These are phyloP conservation scores for Ceratobasidium sp. DNA, from an alignment of 1,284 basidiomycete genomes.

Conservation along the genomic window DNA sequence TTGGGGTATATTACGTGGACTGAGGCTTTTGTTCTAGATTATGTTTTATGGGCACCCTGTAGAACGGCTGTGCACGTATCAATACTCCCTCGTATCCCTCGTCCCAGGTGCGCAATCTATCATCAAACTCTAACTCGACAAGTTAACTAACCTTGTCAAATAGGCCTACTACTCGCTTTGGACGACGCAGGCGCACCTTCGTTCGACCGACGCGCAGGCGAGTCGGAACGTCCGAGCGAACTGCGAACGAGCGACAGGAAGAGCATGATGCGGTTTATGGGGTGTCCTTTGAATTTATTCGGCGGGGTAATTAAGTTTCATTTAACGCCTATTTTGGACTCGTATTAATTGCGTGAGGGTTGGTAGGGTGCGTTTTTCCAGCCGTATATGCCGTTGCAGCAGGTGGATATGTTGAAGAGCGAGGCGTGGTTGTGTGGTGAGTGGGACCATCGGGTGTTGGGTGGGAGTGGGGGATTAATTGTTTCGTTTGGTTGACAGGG, in stretches of 20 bases:
- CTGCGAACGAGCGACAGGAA: conserved; percentile 91
- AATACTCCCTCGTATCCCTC: conserved; percentile 92
- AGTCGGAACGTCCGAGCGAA: conserved; percentile 80
- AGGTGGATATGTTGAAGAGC: conserved; percentile 89
- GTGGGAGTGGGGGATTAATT: conserved; percentile 9
- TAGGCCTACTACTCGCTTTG: conserved; percentile 86
- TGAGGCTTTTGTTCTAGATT: conserved; percentile 69
- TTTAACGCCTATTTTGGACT: no score
- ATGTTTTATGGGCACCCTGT: conserved; percentile 99
- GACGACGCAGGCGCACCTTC: conserved; percentile 94
- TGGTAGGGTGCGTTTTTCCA: conserved; percentile 93
- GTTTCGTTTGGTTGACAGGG: conserved; percentile 59
- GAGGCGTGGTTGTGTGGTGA: conserved; percentile 83
- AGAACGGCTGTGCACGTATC: conserved; percentile 95
- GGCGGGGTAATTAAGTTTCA: conserved; percentile 70
- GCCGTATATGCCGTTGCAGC: conserved; percentile 96
- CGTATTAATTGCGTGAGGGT: conserved; percentile 1
- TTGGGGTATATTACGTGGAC: background rate
- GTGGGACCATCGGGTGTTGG: background rate
- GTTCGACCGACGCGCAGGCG: conserved; percentile 77
- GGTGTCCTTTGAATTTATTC: conserved; percentile 89
- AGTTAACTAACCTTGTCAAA: background rate
- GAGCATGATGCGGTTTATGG: conserved; percentile 92
- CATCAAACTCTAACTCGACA: conserved; percentile 5
- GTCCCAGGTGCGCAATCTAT: conserved; percentile 72